phyloP scores from a whole-genome alignment of 2,329 filamentous ascomycete species.

The Aspergillus glaucus region DNA sequence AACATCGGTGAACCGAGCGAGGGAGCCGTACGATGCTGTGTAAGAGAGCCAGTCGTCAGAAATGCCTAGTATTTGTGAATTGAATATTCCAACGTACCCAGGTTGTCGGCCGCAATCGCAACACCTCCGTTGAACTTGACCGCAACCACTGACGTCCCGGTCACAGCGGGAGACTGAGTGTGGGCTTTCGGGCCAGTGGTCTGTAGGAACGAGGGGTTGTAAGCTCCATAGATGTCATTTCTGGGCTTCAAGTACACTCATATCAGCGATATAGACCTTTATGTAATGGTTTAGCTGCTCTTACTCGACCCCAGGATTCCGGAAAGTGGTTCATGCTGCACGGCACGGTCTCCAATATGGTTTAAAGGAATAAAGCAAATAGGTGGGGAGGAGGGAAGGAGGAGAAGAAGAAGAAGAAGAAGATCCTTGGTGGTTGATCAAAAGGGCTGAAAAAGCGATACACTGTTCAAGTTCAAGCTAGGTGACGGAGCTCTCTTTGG shows the following conservation, averaged over 20 bases:
- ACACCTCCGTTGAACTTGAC: conserved; percentile 96
- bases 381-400: background rate
- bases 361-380: background rate
- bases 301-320: conserved; percentile 59
- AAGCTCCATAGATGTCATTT: conserved; percentile 93
- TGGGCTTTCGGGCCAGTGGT: conserved; percentile 66
- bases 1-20: conserved; percentile 92
- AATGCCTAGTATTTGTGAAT: conserved; percentile 6
- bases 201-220: conserved; percentile 81
- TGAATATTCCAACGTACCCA: conserved; percentile 56
- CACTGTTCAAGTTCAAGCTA: conserved; percentile 13
- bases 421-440: background rate
- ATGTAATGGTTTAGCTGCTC: conserved; percentile 1
- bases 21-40: conserved; percentile 90
- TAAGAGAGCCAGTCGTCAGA: conserved; percentile 13
- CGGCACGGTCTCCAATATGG: background rate
- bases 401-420: conserved; percentile 1
- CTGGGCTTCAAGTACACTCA: conserved; percentile 61
- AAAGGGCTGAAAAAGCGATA: conserved; percentile 9
- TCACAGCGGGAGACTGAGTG: conserved; percentile 89
- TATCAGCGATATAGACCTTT: background rate
- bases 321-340: conserved; percentile 59
- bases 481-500: conserved; percentile 26
- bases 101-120: conserved; percentile 92
- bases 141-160: conserved; percentile 89